These are phyloP conservation scores for Apiospora aurea DNA, from an alignment of 2,329 filamentous ascomycete species.

Conservation along the genomic window DNA sequence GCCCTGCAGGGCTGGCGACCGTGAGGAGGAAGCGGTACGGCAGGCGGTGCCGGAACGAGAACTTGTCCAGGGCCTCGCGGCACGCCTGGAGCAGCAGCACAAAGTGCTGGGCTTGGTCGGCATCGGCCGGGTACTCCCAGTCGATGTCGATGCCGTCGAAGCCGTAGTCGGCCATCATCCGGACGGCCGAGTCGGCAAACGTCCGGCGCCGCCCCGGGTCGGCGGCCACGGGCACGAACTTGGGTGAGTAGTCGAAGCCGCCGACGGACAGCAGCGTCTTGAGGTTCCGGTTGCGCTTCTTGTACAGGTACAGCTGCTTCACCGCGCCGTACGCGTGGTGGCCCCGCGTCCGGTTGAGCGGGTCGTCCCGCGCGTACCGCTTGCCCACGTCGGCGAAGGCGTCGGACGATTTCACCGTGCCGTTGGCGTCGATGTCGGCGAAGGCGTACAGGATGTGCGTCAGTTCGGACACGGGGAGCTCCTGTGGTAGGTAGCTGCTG, in stretches of 20 bases:
- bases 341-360: conserved; percentile 47
- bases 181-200: conserved; percentile 74
- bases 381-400: conserved; percentile 70
- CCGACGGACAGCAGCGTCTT: conserved; percentile 85
- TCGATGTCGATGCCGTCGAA: conserved; percentile 65
- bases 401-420: conserved; percentile 65
- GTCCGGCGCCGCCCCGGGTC: conserved; percentile 65
- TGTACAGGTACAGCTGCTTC: conserved; percentile 79
- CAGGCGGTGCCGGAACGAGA: conserved; percentile 37
- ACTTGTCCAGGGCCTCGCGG: conserved; percentile 45
- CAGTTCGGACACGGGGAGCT: conserved; percentile 71
- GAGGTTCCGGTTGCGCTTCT: conserved; percentile 77
- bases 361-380: conserved; percentile 67
- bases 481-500: conserved; percentile 68
- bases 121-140: conserved; percentile 59
- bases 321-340: conserved; percentile 78
- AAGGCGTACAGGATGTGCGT: conserved; percentile 76
- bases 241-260: conserved; percentile 78
- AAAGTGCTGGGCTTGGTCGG: conserved; percentile 49
- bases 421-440: conserved; percentile 53
- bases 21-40: conserved; percentile 58
- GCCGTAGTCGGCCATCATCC: conserved; percentile 72
- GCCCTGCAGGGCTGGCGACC: conserved; percentile 57
- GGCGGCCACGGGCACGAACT: conserved; percentile 70
- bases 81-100: conserved; percentile 52